Evolutionary conservation across 768 basidiomycete species (phyloP).

Genomic region (Terana coerulea): DNA sequence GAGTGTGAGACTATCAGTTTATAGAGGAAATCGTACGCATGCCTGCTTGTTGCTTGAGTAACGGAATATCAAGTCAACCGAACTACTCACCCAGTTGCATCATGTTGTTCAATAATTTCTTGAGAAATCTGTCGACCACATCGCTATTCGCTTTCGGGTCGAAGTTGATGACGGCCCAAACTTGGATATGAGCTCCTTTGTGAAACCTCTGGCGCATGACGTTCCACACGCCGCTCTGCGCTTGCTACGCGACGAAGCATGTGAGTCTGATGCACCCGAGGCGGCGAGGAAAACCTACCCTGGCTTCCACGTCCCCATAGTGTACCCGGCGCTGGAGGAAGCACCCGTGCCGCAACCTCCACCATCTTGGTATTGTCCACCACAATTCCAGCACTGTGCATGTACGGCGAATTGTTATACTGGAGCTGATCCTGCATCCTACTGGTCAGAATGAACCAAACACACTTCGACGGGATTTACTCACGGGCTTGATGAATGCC

Average conservation of each 20-base stretch:
- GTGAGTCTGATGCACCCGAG: neutral
- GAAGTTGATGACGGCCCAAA: constrained; percentile 9
- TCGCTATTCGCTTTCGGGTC: neutral
- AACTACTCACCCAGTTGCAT: constrained; percentile 1
- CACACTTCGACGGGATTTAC: neutral
- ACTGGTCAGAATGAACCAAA: neutral
- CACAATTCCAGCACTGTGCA: neutral
- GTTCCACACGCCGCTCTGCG: constrained; percentile 9
- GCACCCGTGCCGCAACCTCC: neutral
- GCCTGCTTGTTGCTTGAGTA: neutral
- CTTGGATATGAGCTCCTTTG: neutral
- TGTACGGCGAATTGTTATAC: constrained; percentile 1
- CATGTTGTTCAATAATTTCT: neutral
- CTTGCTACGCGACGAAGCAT: neutral
- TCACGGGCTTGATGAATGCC: constrained; percentile 2
- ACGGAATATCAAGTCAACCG: neutral
- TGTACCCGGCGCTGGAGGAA: neutral
- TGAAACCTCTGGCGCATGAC: constrained; percentile 1
- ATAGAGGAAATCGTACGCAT: neutral
- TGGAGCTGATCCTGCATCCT: neutral
- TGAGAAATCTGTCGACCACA: neutral
- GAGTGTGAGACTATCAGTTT: neutral
- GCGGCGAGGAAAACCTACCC: neutral
- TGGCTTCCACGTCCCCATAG: neutral
- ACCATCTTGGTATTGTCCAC: neutral